phyloP scores from a whole-genome alignment of 2,329 filamentous ascomycete genomes.

The Colletotrichum lentis region DNA sequence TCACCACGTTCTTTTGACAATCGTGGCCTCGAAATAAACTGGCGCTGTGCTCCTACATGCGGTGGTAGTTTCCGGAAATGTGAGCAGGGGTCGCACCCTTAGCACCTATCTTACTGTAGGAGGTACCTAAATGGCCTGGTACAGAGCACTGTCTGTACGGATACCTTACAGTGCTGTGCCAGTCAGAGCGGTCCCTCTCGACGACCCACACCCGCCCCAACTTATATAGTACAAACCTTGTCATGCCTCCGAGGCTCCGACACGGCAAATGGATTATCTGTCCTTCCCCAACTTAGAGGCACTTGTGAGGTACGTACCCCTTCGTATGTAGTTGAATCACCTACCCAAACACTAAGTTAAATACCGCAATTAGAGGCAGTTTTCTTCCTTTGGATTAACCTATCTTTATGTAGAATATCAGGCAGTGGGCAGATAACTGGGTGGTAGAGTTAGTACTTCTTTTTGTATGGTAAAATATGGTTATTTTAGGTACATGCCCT shows the following conservation, averaged over 20 bases:
- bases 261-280: constrained; percentile 38
- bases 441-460: too few species aligned
- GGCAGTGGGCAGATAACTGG: too few species aligned
- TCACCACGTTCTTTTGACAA: constrained; percentile 41
- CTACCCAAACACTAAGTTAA: too few species aligned
- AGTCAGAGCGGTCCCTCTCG: constrained; percentile 17
- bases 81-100: background rate
- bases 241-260: constrained; percentile 24
- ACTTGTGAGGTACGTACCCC: too few species aligned
- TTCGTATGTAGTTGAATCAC: too few species aligned
- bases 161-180: background rate
- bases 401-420: too few species aligned
- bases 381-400: too few species aligned
- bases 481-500: too few species aligned
- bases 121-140: background rate
- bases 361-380: too few species aligned
- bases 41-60: constrained; percentile 5
- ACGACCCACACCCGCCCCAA: constrained; percentile 19
- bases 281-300: constrained; percentile 32
- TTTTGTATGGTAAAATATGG: too few species aligned
- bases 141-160: background rate
- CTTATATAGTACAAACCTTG: constrained; percentile 14
- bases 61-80: constrained; percentile 9
- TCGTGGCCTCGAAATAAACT: constrained; percentile 49
- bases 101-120: background rate